These are phyloP conservation scores for Ophiostoma himal-ulmi DNA, from an alignment of 2,329 filamentous ascomycete species.

Conservation along the genomic window DNA sequence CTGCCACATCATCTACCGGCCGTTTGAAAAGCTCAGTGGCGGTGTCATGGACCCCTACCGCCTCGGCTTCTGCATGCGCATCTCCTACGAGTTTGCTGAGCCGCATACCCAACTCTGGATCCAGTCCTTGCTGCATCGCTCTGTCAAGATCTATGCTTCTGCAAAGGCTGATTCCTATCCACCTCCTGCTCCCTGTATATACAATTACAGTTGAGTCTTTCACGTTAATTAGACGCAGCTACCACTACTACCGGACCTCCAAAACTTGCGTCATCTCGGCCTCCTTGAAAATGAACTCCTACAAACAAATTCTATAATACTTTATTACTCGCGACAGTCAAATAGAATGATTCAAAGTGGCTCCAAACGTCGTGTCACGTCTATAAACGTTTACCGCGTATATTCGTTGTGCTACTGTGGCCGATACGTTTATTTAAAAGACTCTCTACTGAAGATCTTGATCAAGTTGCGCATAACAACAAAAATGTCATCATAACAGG, in stretches of 20 bases:
- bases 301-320: neutral
- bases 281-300: neutral
- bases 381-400: neutral
- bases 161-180: constrained; percentile 21
- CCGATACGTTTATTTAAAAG: neutral
- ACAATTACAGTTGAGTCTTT: neutral
- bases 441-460: neutral
- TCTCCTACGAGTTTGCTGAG: constrained; percentile 38
- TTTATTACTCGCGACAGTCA: neutral
- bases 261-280: neutral
- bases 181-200: neutral
- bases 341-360: neutral
- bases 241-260: neutral
- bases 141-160: constrained; percentile 34
- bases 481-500: neutral
- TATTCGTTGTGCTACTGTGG: neutral
- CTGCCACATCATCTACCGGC: constrained; percentile 35
- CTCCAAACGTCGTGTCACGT: neutral
- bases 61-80: constrained; percentile 36
- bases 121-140: constrained; percentile 30
- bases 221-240: neutral
- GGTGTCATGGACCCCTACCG: constrained; percentile 38
- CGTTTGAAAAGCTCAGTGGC: constrained; percentile 35
- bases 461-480: neutral
- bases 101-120: constrained; percentile 35